These are phyloP conservation scores for Scenedesmus sp. DNA, from an alignment of 163 green algal genomes.

Conservation along the genomic window DNA sequence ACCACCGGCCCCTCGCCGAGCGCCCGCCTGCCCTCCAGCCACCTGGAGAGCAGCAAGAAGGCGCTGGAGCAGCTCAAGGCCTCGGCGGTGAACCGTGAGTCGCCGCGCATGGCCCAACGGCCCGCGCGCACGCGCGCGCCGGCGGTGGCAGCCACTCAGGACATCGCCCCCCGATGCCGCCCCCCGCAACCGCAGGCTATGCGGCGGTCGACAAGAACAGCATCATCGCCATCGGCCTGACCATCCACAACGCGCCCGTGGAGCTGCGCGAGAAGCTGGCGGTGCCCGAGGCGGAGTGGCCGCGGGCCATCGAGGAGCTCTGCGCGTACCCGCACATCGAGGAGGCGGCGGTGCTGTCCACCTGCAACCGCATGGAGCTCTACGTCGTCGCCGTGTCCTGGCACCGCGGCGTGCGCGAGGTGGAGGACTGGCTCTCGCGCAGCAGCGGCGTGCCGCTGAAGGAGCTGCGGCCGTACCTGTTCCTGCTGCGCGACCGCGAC, in stretches of 20 bases:
- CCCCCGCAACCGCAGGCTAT: constrained; percentile 69
- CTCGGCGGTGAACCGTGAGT: constrained; percentile 62
- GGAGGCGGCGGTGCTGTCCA: constrained; percentile 97
- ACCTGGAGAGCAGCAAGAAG: constrained; percentile 60
- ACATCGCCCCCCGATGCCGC: background rate
- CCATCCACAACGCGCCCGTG: constrained; percentile 96
- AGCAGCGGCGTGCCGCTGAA: constrained; percentile 91
- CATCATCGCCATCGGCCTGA: constrained; percentile 97
- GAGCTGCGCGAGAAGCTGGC: constrained; percentile 98
- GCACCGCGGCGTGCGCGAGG: constrained; percentile 94
- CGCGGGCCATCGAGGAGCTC: constrained; percentile 94
- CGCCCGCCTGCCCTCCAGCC: constrained; percentile 50
- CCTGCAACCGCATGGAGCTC: constrained; percentile 99
- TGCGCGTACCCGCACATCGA: constrained; percentile 96
- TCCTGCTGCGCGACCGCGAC: constrained; percentile 95
- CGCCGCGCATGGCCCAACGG: background rate
- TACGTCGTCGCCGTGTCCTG: constrained; percentile 95
- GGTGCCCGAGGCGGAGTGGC: constrained; percentile 91
- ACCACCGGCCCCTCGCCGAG: constrained; percentile 17
- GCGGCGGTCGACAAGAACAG: constrained; percentile 90
- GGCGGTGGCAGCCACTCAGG: background rate
- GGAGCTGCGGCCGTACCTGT: constrained; percentile 94
- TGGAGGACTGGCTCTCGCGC: constrained; percentile 97
- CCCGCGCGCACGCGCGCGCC: no score
- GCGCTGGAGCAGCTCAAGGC: constrained; percentile 65